Conservation (phyloP, 2,329 filamentous ascomycete genomes). For the Dothideomycetes sp. region DNA sequence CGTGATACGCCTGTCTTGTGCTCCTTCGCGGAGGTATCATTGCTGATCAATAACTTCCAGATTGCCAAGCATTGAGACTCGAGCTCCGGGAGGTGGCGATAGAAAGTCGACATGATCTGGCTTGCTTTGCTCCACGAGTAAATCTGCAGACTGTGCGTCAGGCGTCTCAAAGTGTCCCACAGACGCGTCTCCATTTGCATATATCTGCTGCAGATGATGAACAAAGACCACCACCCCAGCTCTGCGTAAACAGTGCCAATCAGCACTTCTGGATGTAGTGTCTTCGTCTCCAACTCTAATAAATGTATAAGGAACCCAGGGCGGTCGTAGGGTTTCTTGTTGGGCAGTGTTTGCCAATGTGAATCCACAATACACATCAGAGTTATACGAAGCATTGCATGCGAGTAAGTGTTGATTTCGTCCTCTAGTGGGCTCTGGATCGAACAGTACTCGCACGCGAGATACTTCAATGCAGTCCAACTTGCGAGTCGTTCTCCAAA, state of each 20-base stretch:
- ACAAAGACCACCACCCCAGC: neutral
- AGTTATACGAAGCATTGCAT: neutral
- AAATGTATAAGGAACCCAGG: neutral
- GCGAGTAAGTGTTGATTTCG: neutral
- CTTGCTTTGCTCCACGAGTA: no score
- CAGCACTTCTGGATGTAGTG: neutral
- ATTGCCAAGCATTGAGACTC: no score
- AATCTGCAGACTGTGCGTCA: no score
- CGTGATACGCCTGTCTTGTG: no score
- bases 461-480: neutral
- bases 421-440: neutral
- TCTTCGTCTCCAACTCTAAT: neutral
- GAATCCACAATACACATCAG: neutral
- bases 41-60: no score
- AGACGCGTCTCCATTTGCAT: neutral
- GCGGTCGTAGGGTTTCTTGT: no score
- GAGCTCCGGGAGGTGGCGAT: no score
- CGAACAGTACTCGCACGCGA: neutral
- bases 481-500: neutral
- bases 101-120: no score
- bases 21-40: no score
- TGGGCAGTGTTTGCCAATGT: no score
- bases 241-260: neutral
- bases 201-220: neutral
- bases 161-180: neutral